These are phyloP conservation scores for Cyclostephanos tholiformis DNA, from an alignment of 108 stramenopile species.

Conservation along the genomic window DNA sequence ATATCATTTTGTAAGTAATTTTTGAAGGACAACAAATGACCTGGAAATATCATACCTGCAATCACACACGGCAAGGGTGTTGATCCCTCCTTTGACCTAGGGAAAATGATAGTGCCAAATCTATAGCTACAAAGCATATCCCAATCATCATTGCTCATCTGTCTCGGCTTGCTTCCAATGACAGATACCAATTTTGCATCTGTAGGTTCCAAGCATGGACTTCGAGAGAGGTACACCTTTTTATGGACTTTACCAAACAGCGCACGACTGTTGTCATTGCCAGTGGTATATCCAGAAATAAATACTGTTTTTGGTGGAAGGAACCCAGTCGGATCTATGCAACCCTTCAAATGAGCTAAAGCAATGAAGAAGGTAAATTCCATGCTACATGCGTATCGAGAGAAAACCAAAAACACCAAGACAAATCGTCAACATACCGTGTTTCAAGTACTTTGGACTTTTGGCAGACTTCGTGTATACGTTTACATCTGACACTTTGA, in stretches of 20 bases:
- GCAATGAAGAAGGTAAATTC: background rate
- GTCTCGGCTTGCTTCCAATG: constrained; percentile 24
- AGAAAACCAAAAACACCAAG: background rate
- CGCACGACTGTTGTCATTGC: constrained; percentile 1
- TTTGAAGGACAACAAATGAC: background rate
- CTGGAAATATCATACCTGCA: constrained; percentile 14
- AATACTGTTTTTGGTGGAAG: constrained; percentile 19
- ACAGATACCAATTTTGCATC: constrained; percentile 45
- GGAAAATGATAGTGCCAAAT: constrained; percentile 47
- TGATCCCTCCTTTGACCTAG: constrained; percentile 10
- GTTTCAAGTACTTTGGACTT: constrained; percentile 2
- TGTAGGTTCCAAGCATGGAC: constrained; percentile 30
- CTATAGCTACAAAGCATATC: constrained; percentile 23
- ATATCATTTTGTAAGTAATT: background rate
- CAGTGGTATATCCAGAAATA: constrained; percentile 13
- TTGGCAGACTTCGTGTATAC: background rate
- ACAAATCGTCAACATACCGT: background rate
- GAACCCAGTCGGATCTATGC: constrained; percentile 15
- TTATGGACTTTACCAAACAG: constrained; percentile 15
- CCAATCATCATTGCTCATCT: constrained; percentile 37
- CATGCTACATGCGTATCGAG: background rate
- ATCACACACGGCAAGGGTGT: constrained; percentile 11
- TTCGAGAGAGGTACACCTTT: constrained; percentile 18
- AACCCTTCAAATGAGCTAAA: constrained; percentile 9
- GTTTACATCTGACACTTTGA: constrained; percentile 1